Base-by-base conservation (phyloP, 1,139 yeast species). In the Taphrina deformans region DNA sequence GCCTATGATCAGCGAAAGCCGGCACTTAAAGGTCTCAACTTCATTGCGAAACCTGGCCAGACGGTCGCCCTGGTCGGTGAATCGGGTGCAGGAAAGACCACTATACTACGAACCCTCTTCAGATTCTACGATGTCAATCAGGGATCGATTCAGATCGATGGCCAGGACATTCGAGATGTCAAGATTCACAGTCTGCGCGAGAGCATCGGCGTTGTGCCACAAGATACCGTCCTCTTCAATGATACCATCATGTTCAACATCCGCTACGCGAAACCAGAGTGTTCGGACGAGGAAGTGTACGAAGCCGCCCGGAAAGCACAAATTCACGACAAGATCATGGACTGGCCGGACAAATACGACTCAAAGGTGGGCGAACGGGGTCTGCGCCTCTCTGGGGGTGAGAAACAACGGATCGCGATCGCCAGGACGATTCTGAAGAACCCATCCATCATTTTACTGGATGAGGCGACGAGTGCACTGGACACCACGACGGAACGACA, bases 171-270 rank as follows among this genome's bases (percentile, higher is more conserved):
- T 62, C 80, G 86, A 58, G 83, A 85, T 65, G 85, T 92, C 51
- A 86, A 87, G 46, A 75, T 95, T 61, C 93, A 89, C 63, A 85
- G 93, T 6, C 79, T 95, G 65, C 80, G 99, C 70, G 78, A 76
- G 65, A 78, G 84, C 6, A 84, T 93, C 69, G 99, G 98, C 35
- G 95, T 93, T 29, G 99, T 93, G 1, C 99, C 99, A 0, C 99
- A 93, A 75, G 99, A 93, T 70, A 92, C 98, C 0, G 99, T 99
- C 2, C 78, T 93, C 65, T 93, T 93, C 78, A 95, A 93, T 73
- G 97, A 92, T 68, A 83, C 96, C 0, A 89, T 93, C 60, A 76
- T 86, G 74, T 96, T 92, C 74, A 93, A 93, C 74, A 86, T 93
- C 48, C 80, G 93, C 65, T 93, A 91, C 76, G 99, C 98, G 31